Conservation (phyloP, 352 stramenopile species). For the Globisporangium okanoganense region DNA sequence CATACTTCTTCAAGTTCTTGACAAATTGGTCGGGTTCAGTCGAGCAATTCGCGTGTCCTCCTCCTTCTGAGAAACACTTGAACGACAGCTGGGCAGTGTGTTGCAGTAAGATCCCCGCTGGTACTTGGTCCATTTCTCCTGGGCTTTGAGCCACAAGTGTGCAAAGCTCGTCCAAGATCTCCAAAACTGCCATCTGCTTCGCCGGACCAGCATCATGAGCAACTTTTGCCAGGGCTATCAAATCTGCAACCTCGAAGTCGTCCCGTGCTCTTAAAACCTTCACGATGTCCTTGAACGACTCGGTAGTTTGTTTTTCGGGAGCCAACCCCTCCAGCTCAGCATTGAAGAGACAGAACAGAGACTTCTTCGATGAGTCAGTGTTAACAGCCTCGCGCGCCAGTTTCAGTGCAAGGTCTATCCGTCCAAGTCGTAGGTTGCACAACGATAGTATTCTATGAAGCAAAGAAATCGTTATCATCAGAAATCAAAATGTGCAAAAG, state of each 20-base stretch:
- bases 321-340: constrained; percentile 22
- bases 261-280: constrained; percentile 36
- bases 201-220: constrained; percentile 23
- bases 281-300: constrained; percentile 22
- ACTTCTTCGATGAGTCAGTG: constrained; percentile 58
- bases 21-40: constrained; percentile 15
- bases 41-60: not conserved
- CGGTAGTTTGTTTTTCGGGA: constrained; percentile 6
- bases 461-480: not conserved
- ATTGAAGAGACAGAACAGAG: constrained; percentile 53
- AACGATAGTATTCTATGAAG: constrained; percentile 27
- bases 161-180: constrained; percentile 58
- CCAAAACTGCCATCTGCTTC: constrained; percentile 34
- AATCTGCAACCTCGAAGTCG: constrained; percentile 63
- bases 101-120: constrained; percentile 46
- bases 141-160: constrained; percentile 4
- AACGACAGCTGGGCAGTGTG: constrained; percentile 66
- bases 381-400: constrained; percentile 46
- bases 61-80: constrained; percentile 17
- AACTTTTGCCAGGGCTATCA: constrained; percentile 48
- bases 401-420: constrained; percentile 22
- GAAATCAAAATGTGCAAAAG: too few species aligned
- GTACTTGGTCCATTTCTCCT: constrained; percentile 11
- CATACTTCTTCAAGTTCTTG: constrained; percentile 43
- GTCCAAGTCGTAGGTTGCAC: constrained; percentile 35